Percentiles rank a stretch among this genome's conserved stretches.
phyloP scores from a whole-genome alignment of 306 rosid species.

The Lotus japonicus region DNA sequence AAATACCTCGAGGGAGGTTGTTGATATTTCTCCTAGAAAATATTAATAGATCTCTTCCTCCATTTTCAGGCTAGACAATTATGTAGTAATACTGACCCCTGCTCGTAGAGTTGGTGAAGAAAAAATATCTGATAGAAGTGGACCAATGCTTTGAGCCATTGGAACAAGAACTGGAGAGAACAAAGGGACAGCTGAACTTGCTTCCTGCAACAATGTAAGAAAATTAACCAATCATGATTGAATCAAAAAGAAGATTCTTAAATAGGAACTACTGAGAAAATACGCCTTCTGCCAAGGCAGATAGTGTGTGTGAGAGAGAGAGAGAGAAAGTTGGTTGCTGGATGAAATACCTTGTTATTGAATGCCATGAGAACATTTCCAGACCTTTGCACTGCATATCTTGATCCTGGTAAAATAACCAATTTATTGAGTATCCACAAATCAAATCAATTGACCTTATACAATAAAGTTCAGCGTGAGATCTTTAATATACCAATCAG shows the following conservation, averaged over 20 bases:
- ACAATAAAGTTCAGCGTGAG: slow-evolving; percentile 21
- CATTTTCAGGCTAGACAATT: slow-evolving; percentile 4
- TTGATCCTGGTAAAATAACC: slow-evolving; percentile 68
- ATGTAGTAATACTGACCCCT: slow-evolving; percentile 62
- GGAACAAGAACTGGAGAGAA: slow-evolving; percentile 95
- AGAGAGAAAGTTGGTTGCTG: neutral
- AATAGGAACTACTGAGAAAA: neutral
- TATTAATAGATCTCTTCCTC: slow-evolving; percentile 18
- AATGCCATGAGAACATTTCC: slow-evolving; percentile 93
- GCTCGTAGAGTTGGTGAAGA: slow-evolving; percentile 85
- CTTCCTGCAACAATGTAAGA: slow-evolving; percentile 55
- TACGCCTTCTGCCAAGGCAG: neutral
- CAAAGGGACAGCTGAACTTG: slow-evolving; percentile 84
- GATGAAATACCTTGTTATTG: slow-evolving; percentile 73
- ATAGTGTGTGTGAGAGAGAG: neutral
- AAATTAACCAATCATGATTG: neutral
- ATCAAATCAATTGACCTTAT: slow-evolving; percentile 19
- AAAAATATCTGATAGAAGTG: slow-evolving; percentile 84
- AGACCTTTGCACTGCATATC: slow-evolving; percentile 96
- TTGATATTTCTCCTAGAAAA: slow-evolving; percentile 15
- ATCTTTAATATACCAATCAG: slow-evolving; percentile 63
- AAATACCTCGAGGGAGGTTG: slow-evolving; percentile 26
- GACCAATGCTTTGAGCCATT: slow-evolving; percentile 89
- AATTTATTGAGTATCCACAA: slow-evolving; percentile 27
- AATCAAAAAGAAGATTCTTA: too few species aligned